phyloP scores from a whole-genome alignment of 2,329 filamentous ascomycete species.

The Neurospora crassa region DNA sequence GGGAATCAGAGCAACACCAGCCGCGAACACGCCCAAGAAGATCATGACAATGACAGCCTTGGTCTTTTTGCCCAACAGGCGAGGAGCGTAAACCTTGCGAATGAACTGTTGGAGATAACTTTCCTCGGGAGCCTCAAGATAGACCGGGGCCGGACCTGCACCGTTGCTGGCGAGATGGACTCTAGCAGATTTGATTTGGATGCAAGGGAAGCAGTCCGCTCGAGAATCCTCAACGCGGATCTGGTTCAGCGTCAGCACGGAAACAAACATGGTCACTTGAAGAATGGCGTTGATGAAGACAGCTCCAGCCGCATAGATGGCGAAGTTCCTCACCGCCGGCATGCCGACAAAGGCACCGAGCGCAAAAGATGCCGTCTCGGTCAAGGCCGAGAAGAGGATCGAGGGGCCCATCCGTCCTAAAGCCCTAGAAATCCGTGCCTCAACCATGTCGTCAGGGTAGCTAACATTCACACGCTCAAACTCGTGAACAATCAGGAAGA shows the following conservation, averaged over 20 bases:
- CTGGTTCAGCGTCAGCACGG: slow-evolving; percentile 85
- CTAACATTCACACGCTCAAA: slow-evolving; percentile 91
- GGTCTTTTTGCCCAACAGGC: slow-evolving; percentile 67
- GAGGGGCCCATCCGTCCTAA: slow-evolving; percentile 96
- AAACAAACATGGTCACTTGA: slow-evolving; percentile 95
- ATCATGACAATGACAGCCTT: slow-evolving; percentile 68
- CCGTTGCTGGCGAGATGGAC: slow-evolving; percentile 55
- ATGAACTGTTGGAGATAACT: slow-evolving; percentile 79
- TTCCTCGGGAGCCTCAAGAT: slow-evolving; percentile 73
- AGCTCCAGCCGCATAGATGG: slow-evolving; percentile 88
- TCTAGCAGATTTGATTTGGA: slow-evolving; percentile 67
- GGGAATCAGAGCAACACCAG: slow-evolving; percentile 75
- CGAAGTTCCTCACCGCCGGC: slow-evolving; percentile 97
- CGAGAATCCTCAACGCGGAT: slow-evolving; percentile 78
- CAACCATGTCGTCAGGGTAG: slow-evolving; percentile 79
- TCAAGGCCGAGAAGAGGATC: slow-evolving; percentile 88
- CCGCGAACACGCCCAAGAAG: slow-evolving; percentile 82
- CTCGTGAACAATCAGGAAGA: slow-evolving; percentile 96
- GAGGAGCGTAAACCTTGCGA: slow-evolving; percentile 78
- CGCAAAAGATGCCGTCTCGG: slow-evolving; percentile 88
- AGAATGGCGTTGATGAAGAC: slow-evolving; percentile 96
- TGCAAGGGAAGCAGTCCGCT: slow-evolving; percentile 85
- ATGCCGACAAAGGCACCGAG: slow-evolving; percentile 91
- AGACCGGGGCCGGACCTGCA: slow-evolving; percentile 44
- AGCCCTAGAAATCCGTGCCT: slow-evolving; percentile 75